These are phyloP conservation scores for Mucor saturninus DNA, from an alignment of 371 early-diverging fungal genomes.

Conservation along the genomic window DNA sequence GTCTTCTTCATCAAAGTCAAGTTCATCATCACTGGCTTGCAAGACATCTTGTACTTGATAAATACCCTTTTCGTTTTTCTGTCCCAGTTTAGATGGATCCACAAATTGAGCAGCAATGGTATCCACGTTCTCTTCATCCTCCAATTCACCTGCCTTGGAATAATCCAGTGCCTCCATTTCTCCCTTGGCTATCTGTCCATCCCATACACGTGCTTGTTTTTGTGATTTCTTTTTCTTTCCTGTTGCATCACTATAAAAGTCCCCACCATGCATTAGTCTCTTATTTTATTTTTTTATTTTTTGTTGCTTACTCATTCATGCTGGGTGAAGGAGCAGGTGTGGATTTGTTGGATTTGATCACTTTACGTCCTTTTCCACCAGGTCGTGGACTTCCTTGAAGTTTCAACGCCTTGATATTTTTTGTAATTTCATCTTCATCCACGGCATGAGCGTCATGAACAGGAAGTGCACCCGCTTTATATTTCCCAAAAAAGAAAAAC, in stretches of 20 bases:
- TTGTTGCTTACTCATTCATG: constrained; percentile 20
- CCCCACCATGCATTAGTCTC: not conserved
- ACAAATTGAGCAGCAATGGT: constrained; percentile 57
- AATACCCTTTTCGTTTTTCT: constrained; percentile 69
- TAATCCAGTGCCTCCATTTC: constrained; percentile 75
- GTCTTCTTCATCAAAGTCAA: constrained; percentile 29
- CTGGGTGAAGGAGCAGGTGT: constrained; percentile 44
- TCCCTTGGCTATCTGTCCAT: constrained; percentile 64
- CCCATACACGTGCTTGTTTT: constrained; percentile 70
- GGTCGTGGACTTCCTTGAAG: constrained; percentile 45
- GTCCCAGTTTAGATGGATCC: constrained; percentile 63
- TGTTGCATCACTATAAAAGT: not conserved
- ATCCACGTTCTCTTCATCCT: constrained; percentile 27
- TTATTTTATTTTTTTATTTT: constrained; percentile 53
- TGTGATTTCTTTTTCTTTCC: constrained; percentile 53
- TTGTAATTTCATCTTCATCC: constrained; percentile 69
- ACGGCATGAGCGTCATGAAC: constrained; percentile 28
- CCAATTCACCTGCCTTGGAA: constrained; percentile 29
- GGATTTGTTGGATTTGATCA: constrained; percentile 28
- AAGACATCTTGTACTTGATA: constrained; percentile 86
- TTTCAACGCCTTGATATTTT: constrained; percentile 58
- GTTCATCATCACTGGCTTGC: constrained; percentile 50
- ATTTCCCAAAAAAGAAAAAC: no score
- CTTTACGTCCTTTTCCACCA: constrained; percentile 33
- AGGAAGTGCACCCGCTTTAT: constrained; percentile 21